Conservation (phyloP, 371 early-diverging fungal species). For the Actinomucor elegans region DNA sequence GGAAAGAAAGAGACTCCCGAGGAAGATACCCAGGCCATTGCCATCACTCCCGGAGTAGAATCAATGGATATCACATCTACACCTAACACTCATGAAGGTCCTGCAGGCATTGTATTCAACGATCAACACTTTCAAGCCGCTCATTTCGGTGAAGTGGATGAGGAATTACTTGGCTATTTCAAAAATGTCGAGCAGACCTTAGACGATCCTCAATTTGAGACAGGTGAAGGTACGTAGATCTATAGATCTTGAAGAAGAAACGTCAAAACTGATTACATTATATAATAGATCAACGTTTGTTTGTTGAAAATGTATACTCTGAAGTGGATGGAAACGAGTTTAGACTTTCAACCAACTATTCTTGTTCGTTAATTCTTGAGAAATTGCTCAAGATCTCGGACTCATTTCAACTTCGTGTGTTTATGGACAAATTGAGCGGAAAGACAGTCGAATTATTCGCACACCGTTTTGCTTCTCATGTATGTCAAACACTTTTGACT, state of each 20-base stretch:
- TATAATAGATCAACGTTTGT: slow-evolving; percentile 61
- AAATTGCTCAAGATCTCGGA: slow-evolving; percentile 72
- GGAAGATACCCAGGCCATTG: slow-evolving; percentile 2
- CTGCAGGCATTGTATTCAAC: slow-evolving; percentile 18
- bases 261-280: neutral
- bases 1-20: slow-evolving; percentile 12
- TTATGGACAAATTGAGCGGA: slow-evolving; percentile 67
- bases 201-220: slow-evolving; percentile 68
- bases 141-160: slow-evolving; percentile 65
- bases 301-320: slow-evolving; percentile 75
- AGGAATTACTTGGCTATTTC: slow-evolving; percentile 73
- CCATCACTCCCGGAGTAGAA: slow-evolving; percentile 3
- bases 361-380: slow-evolving; percentile 79
- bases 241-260: neutral
- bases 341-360: slow-evolving; percentile 71
- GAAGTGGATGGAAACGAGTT: slow-evolving; percentile 81
- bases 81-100: neutral
- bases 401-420: slow-evolving; percentile 72
- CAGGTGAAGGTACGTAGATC: slow-evolving; percentile 60
- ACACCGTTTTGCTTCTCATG: slow-evolving; percentile 87
- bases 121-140: slow-evolving; percentile 47
- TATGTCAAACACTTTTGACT: slow-evolving; percentile 75
- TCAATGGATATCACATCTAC: slow-evolving; percentile 11
- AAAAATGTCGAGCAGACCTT: slow-evolving; percentile 72
- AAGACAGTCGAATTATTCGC: slow-evolving; percentile 69